Base-by-base conservation (phyloP, 352 stramenopile species). In the Pythium dissimile region DNA sequence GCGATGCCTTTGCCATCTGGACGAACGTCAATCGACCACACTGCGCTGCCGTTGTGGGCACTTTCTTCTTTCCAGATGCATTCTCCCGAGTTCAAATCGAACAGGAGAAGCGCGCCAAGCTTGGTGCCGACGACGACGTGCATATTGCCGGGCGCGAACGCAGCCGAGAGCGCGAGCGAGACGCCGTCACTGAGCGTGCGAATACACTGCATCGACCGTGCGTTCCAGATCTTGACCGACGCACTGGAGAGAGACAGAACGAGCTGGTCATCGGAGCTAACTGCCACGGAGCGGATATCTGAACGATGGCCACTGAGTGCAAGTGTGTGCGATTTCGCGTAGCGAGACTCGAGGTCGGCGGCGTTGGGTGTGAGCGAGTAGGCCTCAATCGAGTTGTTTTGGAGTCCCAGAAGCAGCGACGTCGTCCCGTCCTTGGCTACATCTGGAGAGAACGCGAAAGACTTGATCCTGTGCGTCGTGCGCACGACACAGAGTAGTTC, bases 81-180 rank as follows among this genome's bases (percentile, higher is more conserved):
- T 63, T 99, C 97, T 38, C 96, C 97, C 24, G 92, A 97, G 64
- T 96, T 96, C 42, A 98, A 74, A 62, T 99, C 97, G 32, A 98
- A 89, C 2, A 98, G 61, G 26, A 98, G 63, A 24, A 98, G 54
- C 16, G 91, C 83, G n/a, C 97, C 97, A 48, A 97, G 92, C 69
- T 98, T 98, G 1, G 96, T 99, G 49, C 97, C 97, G 23, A 99
- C 78, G 15, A 99, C 72, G 18, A 99, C 86, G 76, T 99, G 92
- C 62, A 96, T 97, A 75, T 99, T 98, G 15, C 96, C 97, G 2
- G 96, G 96, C 18, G 97, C 82, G 66, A 99, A 99, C 21, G 79
- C 86, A 13, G 86, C 84, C 60, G 89, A 99, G 6, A 99, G 84
- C 41, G 92, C 96, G 16, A 91, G 62, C 28, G 73, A 84, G 79